phyloP scores from a whole-genome alignment of 2,329 filamentous ascomycete species.

The Fusarium armeniacum region DNA sequence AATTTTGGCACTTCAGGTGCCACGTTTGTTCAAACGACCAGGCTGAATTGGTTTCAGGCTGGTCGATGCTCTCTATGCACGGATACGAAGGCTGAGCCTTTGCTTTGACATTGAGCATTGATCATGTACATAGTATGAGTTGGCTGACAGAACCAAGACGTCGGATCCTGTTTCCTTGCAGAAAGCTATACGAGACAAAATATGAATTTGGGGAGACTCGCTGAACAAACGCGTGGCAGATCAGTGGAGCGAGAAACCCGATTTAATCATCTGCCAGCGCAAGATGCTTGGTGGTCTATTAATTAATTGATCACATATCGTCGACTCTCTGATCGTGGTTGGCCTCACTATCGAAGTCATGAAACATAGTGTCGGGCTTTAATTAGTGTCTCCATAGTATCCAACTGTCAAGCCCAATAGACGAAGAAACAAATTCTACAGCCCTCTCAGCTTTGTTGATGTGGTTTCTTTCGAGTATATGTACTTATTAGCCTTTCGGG shows the following conservation, averaged over 20 bases:
- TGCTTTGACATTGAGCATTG: conserved; percentile 14
- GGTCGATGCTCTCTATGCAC: conserved; percentile 17
- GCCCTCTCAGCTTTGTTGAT: not conserved
- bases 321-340: conserved; percentile 5
- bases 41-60: conserved; percentile 17
- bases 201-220: not conserved
- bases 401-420: not conserved
- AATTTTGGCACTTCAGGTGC: conserved; percentile 6
- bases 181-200: not conserved
- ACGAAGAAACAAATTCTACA: not conserved
- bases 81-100: conserved; percentile 2
- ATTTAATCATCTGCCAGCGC: not conserved
- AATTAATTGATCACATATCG: conserved; percentile 11
- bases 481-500: conserved; percentile 4
- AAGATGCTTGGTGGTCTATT: not conserved
- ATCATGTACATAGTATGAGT: not conserved
- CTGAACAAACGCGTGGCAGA: conserved; percentile 6
- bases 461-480: not conserved
- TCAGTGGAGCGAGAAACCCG: conserved; percentile 6
- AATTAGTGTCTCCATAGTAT: conserved; percentile 1
- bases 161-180: conserved; percentile 8
- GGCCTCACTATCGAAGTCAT: conserved; percentile 4
- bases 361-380: conserved; percentile 14
- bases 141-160: conserved; percentile 17
- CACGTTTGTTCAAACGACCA: not conserved